Evolutionary conservation across 139 green algal genomes (phyloP).

Genomic region (Coccomyxa sp.): DNA sequence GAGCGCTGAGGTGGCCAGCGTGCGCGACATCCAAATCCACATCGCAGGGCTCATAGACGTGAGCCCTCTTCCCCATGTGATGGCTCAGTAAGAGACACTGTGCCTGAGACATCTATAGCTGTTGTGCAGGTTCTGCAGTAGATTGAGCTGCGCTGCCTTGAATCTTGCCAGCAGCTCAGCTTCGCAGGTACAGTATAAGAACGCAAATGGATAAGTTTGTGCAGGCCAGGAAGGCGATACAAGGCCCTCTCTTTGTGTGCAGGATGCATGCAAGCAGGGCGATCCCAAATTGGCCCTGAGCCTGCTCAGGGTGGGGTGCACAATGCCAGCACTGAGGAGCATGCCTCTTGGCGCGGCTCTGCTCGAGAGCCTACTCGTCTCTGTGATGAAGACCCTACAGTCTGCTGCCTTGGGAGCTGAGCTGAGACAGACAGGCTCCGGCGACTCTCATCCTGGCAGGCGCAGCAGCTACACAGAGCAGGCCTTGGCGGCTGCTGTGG

Average conservation of each 20-base stretch:
- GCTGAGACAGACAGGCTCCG: too few relatives aligned
- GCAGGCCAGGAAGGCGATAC: too few relatives aligned
- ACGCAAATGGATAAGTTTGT: too few relatives aligned
- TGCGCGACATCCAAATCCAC: not conserved
- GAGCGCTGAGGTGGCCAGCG: not conserved
- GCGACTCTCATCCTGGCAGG: not conserved
- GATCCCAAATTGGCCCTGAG: not conserved
- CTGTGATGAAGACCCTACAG: constrained; percentile 1
- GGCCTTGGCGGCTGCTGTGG: not conserved
- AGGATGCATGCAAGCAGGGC: constrained; percentile 2
- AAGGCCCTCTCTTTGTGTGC: too few relatives aligned
- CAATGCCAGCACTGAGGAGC: not conserved
- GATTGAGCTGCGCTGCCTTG: too few relatives aligned
- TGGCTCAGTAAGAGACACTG: too few relatives aligned
- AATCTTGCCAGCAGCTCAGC: too few relatives aligned
- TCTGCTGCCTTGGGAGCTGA: too few relatives aligned
- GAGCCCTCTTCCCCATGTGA: too few relatives aligned
- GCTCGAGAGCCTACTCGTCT: constrained; percentile 10
- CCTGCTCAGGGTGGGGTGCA: constrained; percentile 10
- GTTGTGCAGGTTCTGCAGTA: too few relatives aligned
- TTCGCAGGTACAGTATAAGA: too few relatives aligned
- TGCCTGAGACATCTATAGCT: too few relatives aligned
- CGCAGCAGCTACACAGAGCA: constrained; percentile 16
- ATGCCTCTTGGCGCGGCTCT: not conserved
- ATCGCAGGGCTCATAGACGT: constrained; percentile 2